Conservation (phyloP, 495 filamentous ascomycete species). For the Tetracladium setigerum region DNA sequence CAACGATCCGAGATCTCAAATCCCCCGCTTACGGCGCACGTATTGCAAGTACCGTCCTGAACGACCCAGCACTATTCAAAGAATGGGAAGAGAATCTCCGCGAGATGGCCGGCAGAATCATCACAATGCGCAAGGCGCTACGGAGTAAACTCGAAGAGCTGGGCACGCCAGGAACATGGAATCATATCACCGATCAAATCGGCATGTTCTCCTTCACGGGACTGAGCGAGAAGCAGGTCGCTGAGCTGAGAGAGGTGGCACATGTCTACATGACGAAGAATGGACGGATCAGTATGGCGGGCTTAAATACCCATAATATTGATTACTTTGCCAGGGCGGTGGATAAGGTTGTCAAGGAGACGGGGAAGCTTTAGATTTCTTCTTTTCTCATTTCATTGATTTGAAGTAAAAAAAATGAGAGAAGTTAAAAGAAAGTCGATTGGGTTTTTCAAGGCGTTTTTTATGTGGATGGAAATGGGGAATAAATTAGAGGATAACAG, state of each 20-base stretch:
- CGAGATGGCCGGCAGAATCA: slow-evolving; percentile 93
- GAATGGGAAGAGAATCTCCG: slow-evolving; percentile 90
- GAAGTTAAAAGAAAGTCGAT: too few species aligned
- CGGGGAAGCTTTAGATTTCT: slow-evolving; percentile 4
- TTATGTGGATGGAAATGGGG: too few species aligned
- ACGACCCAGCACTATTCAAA: slow-evolving; percentile 73
- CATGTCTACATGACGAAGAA: slow-evolving; percentile 99
- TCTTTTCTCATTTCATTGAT: too few species aligned
- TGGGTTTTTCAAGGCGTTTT: too few species aligned
- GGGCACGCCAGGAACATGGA: slow-evolving; percentile 84
- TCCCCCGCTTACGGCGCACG: slow-evolving; percentile 90
- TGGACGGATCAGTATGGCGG: slow-evolving; percentile 93
- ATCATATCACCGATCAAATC: slow-evolving; percentile 97
- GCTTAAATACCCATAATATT: slow-evolving; percentile 82
- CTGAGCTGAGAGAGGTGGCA: slow-evolving; percentile 65
- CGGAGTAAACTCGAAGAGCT: slow-evolving; percentile 69
- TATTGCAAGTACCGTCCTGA: slow-evolving; percentile 77
- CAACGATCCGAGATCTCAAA: slow-evolving; percentile 97
- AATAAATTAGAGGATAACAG: too few species aligned
- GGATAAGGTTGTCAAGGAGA: slow-evolving; percentile 72
- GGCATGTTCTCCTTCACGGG: slow-evolving; percentile 99
- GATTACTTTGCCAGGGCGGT: slow-evolving; percentile 88
- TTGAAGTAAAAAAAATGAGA: too few species aligned
- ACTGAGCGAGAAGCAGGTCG: slow-evolving; percentile 77
- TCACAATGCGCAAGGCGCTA: slow-evolving; percentile 74